These are phyloP conservation scores for Fusarium oxysporum DNA, from an alignment of 2,329 filamentous ascomycete species.

Conservation along the genomic window DNA sequence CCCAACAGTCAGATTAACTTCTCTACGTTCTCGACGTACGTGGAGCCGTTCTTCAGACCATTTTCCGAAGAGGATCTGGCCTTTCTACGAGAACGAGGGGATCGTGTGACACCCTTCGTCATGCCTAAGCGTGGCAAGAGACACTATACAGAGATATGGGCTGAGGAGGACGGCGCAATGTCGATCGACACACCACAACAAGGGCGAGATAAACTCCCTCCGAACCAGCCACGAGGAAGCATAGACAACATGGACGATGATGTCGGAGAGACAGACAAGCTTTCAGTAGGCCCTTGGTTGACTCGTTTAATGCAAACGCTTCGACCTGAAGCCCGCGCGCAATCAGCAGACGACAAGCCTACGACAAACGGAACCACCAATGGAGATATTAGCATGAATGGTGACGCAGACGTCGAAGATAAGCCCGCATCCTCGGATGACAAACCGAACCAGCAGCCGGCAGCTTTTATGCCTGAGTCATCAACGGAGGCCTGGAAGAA, in stretches of 20 bases:
- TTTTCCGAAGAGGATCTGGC: constrained; percentile 94
- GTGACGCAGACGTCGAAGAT: constrained; percentile 57
- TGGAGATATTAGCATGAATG: constrained; percentile 67
- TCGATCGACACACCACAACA: constrained; percentile 74
- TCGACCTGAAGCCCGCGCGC: constrained; percentile 76
- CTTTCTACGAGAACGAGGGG: constrained; percentile 90
- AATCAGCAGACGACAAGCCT: constrained; percentile 67
- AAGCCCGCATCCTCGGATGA: constrained; percentile 51
- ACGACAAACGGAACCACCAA: constrained; percentile 63
- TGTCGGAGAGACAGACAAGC: constrained; percentile 85
- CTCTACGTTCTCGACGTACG: constrained; percentile 89
- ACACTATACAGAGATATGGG: constrained; percentile 92
- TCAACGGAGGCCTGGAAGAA: constrained; percentile 83
- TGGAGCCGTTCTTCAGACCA: constrained; percentile 90
- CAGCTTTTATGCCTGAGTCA: constrained; percentile 83
- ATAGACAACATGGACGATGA: constrained; percentile 91
- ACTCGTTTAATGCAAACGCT: constrained; percentile 83
- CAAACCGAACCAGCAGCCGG: constrained; percentile 67
- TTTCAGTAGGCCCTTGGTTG: constrained; percentile 89
- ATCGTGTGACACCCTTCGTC: constrained; percentile 84
- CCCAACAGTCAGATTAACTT: constrained; percentile 95
- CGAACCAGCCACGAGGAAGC: constrained; percentile 85
- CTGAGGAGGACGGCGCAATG: constrained; percentile 89
- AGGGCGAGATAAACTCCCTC: constrained; percentile 73
- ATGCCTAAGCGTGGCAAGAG: constrained; percentile 87